Conservation (phyloP, 257 asterid genomes). For the Gardenia jasminoides region DNA sequence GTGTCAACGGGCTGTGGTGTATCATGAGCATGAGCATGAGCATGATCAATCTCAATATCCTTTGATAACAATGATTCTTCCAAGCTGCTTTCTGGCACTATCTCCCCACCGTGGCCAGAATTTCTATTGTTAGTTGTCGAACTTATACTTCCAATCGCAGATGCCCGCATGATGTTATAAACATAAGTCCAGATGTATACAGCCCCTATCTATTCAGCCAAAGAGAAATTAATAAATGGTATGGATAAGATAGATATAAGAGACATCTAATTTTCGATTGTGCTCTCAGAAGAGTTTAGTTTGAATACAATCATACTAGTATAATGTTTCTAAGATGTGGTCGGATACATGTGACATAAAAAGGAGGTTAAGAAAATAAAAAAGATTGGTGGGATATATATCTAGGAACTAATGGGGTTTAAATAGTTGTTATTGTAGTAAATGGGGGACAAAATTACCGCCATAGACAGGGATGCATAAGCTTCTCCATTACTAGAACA, state of each 20-base stretch:
- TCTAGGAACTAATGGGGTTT: not conserved
- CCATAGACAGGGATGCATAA: conserved; percentile 40
- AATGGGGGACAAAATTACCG: conserved; percentile 19
- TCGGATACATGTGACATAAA: too few species aligned
- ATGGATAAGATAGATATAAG: not conserved
- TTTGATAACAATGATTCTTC: conserved; percentile 18
- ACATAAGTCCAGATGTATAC: conserved; percentile 35
- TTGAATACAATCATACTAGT: too few species aligned
- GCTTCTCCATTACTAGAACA: conserved; percentile 33
- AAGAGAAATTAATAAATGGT: not conserved
- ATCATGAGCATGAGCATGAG: conserved; percentile 9
- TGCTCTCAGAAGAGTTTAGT: too few species aligned
- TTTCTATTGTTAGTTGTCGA: not conserved
- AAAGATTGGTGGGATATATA: too few species aligned
- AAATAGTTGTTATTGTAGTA: not conserved
- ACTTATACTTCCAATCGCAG: conserved; percentile 1
- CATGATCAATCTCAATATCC: conserved; percentile 9
- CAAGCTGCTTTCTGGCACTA: conserved; percentile 7
- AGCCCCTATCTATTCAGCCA: conserved; percentile 27
- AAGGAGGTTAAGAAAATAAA: too few species aligned
- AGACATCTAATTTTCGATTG: too few species aligned
- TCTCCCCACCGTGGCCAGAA: not conserved
- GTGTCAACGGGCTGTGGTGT: not conserved
- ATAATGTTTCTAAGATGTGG: too few species aligned
- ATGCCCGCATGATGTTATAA: conserved; percentile 28